phyloP scores from a whole-genome alignment of 108 stramenopile genomes.

The Skeletonema potamos region DNA sequence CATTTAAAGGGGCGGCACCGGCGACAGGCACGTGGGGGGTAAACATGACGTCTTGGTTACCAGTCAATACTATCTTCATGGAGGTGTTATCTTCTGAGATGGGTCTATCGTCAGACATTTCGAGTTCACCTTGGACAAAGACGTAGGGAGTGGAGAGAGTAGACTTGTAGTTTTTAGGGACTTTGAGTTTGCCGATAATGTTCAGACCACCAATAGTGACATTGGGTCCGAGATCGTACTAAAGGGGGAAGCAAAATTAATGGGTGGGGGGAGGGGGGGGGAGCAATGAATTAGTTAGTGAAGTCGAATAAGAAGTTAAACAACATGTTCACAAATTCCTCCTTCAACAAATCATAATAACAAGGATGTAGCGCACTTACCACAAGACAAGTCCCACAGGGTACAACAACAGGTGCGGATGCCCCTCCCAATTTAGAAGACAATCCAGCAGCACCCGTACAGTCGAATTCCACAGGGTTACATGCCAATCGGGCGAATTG shows the following conservation, averaged over 20 bases:
- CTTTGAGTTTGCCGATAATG: conserved; percentile 53
- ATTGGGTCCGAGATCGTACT: background rate
- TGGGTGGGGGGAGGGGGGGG: background rate
- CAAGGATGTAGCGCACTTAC: background rate
- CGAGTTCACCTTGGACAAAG: conserved; percentile 69
- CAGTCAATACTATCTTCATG: conserved; percentile 54
- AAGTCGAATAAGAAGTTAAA: background rate
- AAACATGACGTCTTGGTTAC: conserved; percentile 36
- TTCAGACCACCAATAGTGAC: conserved; percentile 44
- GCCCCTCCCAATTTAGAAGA: background rate
- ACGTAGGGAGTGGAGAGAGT: conserved; percentile 58
- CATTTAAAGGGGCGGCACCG: conserved; percentile 39
- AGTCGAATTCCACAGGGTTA: conserved; percentile 3
- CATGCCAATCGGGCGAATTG: conserved; percentile 2
- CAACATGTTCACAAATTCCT: background rate
- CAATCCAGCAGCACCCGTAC: background rate
- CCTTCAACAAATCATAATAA: background rate
- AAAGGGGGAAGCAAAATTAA: background rate
- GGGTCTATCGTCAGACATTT: conserved; percentile 46
- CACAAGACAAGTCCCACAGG: background rate
- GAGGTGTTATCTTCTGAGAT: conserved; percentile 44
- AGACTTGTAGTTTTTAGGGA: conserved; percentile 44
- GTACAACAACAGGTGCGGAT: background rate
- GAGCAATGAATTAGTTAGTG: background rate
- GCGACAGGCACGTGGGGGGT: conserved; percentile 35